These are phyloP conservation scores for Acidomyces sp. DNA, from an alignment of 495 filamentous ascomycete genomes.

Conservation along the genomic window DNA sequence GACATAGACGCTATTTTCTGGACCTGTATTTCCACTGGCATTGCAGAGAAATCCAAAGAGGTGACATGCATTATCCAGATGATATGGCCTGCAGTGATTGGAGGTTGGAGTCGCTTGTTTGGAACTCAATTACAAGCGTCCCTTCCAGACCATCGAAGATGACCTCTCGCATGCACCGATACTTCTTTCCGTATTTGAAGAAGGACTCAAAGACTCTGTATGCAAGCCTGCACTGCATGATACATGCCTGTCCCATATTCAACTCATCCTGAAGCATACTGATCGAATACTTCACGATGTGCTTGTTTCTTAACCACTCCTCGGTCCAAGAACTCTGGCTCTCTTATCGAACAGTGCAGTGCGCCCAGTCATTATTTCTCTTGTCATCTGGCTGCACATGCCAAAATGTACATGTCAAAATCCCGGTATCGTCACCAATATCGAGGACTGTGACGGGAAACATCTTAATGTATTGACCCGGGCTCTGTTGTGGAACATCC, in stretches of 20 bases:
- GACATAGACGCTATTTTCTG: conserved; percentile 32
- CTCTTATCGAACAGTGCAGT: conserved; percentile 28
- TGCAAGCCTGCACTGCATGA: conserved; percentile 28
- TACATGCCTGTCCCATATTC: conserved; percentile 24
- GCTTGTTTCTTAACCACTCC: conserved; percentile 33
- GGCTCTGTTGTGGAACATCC: conserved; percentile 21
- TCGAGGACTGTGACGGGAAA: conserved; percentile 31
- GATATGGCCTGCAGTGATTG: conserved; percentile 31
- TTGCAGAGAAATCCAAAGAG: conserved; percentile 42
- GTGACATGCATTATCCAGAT: conserved; percentile 37
- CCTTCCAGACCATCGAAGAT: conserved; percentile 33
- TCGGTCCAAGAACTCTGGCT: conserved; percentile 25
- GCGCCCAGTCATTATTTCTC: conserved; percentile 23
- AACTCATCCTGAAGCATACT: conserved; percentile 23
- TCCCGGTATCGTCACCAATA: conserved; percentile 1
- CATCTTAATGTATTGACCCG: conserved; percentile 29
- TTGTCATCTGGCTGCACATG: conserved; percentile 27
- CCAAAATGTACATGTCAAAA: conserved; percentile 22
- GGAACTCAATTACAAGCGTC: conserved; percentile 29
- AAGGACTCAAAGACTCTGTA: conserved; percentile 34
- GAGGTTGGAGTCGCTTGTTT: conserved; percentile 26
- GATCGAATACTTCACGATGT: conserved; percentile 31
- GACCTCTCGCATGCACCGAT: conserved; percentile 32
- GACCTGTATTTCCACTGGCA: conserved; percentile 31
- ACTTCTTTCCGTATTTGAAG: conserved; percentile 30